phyloP scores from a whole-genome alignment of 805 yeast species.

The Maudiozyma serrabonitensis region DNA sequence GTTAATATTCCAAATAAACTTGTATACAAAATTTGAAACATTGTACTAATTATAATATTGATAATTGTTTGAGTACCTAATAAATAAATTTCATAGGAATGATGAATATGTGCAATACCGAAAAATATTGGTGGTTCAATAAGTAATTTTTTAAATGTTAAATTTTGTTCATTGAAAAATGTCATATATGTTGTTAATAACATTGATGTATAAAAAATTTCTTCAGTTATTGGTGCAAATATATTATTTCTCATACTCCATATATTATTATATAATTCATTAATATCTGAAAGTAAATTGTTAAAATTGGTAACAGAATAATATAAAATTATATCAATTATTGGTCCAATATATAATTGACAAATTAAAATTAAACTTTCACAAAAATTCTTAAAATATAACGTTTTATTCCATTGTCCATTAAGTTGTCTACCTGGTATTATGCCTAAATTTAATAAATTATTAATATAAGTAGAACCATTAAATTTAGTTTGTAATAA shows the following conservation, averaged over 20 bases:
- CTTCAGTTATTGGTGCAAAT: constrained; percentile 29
- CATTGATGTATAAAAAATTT: constrained; percentile 27
- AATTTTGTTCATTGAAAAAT: constrained; percentile 3
- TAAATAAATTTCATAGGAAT: constrained; percentile 21
- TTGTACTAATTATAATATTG: constrained; percentile 13
- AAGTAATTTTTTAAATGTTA: constrained; percentile 7
- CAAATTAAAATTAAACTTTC: constrained; percentile 9
- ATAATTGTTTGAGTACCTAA: constrained; percentile 2
- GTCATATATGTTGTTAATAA: constrained; percentile 15
- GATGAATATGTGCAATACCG: constrained; percentile 30
- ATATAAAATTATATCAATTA: constrained; percentile 15
- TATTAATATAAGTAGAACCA: constrained; percentile 2
- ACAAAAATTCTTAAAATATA: constrained; percentile 8
- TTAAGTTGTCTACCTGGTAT: constrained; percentile 16
- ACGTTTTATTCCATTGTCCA: constrained; percentile 8
- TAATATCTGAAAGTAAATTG: not conserved
- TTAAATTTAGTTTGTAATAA: constrained; percentile 2
- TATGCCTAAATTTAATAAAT: constrained; percentile 15
- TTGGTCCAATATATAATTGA: constrained; percentile 21
- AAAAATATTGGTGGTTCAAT: constrained; percentile 24
- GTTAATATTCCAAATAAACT: constrained; percentile 27
- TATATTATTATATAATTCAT: constrained; percentile 13
- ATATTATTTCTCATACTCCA: constrained; percentile 28
- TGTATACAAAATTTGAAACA: constrained; percentile 24
- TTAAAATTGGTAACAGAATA: constrained; percentile 13